Percentiles rank a stretch among this genome's conserved stretches.
Evolutionary conservation across 345 rosid species (phyloP).

Genomic region (Linum trigynum): DNA sequence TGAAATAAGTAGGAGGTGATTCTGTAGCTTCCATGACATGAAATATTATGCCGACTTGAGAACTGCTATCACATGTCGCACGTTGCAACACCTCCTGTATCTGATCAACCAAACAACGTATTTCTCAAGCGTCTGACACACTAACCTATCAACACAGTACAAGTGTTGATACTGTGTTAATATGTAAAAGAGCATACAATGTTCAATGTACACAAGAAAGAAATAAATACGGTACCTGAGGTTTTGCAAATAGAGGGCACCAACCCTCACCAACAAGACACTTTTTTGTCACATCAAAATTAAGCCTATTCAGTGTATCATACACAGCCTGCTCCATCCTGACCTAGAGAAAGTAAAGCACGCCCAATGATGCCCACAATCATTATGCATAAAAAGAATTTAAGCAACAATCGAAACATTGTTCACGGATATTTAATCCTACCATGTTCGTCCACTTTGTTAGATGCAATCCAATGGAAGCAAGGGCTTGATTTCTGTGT

Average conservation of each 20-base stretch:
- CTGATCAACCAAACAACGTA: conserved; percentile 33
- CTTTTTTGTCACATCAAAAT: conserved; percentile 94
- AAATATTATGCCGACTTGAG: conserved; percentile 90
- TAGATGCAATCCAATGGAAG: conserved; percentile 58
- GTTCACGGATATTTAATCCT: conserved; percentile 13
- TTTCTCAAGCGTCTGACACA: conserved; percentile 12
- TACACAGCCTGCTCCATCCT: conserved; percentile 84
- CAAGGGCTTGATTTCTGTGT: conserved; percentile 66
- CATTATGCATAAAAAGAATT: not conserved
- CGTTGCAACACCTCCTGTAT: conserved; percentile 84
- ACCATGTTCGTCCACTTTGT: conserved; percentile 79
- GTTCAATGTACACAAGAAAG: no score
- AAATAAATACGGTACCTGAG: conserved; percentile 51
- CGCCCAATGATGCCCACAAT: not conserved
- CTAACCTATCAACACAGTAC: conserved; percentile 3
- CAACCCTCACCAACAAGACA: conserved; percentile 98
- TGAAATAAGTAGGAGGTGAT: conserved; percentile 90
- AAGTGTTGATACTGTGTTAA: no score
- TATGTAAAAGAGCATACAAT: conserved; percentile 3
- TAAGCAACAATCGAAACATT: not conserved
- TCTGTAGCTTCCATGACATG: conserved; percentile 81
- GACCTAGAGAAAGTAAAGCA: conserved; percentile 42
- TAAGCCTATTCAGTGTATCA: conserved; percentile 85
- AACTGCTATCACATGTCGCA: conserved; percentile 86
- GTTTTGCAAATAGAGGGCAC: conserved; percentile 88